Evolutionary conservation across 2,329 filamentous ascomycete genomes (phyloP).

Genomic region (Botryotinia globosa): DNA sequence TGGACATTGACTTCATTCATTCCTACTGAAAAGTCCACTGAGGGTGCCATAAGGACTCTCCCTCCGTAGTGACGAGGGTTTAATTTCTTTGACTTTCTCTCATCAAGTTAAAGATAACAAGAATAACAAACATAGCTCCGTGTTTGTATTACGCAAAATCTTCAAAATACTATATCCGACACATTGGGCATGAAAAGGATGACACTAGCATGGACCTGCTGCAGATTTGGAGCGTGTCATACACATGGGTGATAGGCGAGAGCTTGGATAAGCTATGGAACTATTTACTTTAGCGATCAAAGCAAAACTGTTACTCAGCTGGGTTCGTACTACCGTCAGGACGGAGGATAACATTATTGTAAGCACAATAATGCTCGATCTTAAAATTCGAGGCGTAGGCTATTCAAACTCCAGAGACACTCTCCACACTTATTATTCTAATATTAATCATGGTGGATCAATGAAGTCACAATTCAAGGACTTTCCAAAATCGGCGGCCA

Average conservation of each 20-base stretch:
- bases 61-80: slow-evolving; percentile 4
- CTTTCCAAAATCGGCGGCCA: not conserved
- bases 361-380: not conserved
- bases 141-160: slow-evolving; percentile 4
- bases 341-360: not conserved
- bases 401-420: not conserved
- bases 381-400: not conserved
- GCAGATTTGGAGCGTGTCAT: not conserved
- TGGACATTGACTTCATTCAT: slow-evolving; percentile 1
- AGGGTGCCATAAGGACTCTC: slow-evolving; percentile 1
- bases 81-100: not conserved
- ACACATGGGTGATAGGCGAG: slow-evolving; percentile 6
- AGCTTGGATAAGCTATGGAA: slow-evolving; percentile 4
- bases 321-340: not conserved
- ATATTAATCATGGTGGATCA: not conserved
- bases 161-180: slow-evolving; percentile 6
- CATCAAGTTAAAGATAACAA: not conserved
- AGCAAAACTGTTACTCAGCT: not conserved
- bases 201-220: slow-evolving; percentile 6
- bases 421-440: not conserved
- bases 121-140: not conserved
- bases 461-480: not conserved
- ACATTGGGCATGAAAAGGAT: slow-evolving; percentile 5
- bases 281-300: not conserved
- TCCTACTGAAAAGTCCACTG: not conserved